phyloP scores from a whole-genome alignment of 129 eudicot species.

The Helichrysum umbraculigerum region DNA sequence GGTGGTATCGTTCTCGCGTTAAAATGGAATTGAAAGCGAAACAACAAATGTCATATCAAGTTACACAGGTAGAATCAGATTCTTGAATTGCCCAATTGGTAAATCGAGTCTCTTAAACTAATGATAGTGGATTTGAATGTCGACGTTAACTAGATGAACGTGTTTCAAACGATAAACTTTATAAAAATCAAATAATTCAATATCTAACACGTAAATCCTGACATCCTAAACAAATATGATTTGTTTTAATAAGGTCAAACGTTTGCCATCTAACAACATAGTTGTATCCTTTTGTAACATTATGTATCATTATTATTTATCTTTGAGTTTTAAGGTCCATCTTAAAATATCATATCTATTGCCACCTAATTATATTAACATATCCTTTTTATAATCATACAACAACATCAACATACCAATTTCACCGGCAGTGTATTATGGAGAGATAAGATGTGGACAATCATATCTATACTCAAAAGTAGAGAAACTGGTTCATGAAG shows the following conservation, averaged over 20 bases:
- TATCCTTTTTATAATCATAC: too few relatives aligned
- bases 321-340: too few relatives aligned
- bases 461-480: too few relatives aligned
- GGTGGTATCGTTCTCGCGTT: neutral
- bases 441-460: too few relatives aligned
- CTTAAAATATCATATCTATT: too few relatives aligned
- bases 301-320: too few relatives aligned
- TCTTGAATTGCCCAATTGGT: slow-evolving; percentile 12
- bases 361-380: too few relatives aligned
- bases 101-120: slow-evolving; percentile 3
- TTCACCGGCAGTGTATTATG: too few relatives aligned
- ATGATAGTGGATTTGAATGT: slow-evolving; percentile 4
- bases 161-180: neutral
- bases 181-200: neutral
- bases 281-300: too few relatives aligned
- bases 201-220: neutral
- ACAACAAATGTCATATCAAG: slow-evolving; percentile 16
- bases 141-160: slow-evolving; percentile 2
- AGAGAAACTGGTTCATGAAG: too few relatives aligned
- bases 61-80: slow-evolving; percentile 30
- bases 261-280: neutral
- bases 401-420: too few relatives aligned
- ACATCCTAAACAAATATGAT: slow-evolving; percentile 1
- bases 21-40: slow-evolving; percentile 1
- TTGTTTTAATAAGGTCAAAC: neutral